Evolutionary conservation across 2,329 filamentous ascomycete genomes (phyloP).

Genomic region (Drechmeria coniospora): DNA sequence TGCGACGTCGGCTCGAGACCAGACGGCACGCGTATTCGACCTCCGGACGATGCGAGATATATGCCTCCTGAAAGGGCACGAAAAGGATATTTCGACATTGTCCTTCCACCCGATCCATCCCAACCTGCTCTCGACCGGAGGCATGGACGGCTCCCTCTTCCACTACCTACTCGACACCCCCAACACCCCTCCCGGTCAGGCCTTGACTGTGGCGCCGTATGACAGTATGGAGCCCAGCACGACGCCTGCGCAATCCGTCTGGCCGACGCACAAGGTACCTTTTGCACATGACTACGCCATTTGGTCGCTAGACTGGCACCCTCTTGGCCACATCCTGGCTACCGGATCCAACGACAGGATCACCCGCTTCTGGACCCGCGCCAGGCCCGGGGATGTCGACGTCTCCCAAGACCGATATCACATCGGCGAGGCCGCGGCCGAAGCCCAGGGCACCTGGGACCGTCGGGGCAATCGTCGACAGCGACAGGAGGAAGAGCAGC

Average conservation of each 20-base stretch:
- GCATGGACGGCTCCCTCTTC: slow-evolving; percentile 74
- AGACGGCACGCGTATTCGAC: slow-evolving; percentile 86
- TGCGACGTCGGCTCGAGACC: slow-evolving; percentile 84
- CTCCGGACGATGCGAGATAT: slow-evolving; percentile 98
- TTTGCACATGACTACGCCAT: slow-evolving; percentile 91
- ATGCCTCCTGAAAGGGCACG: slow-evolving; percentile 79
- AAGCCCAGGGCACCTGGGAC: slow-evolving; percentile 90
- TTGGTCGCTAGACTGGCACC: slow-evolving; percentile 97
- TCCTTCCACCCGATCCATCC: slow-evolving; percentile 90
- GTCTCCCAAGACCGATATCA: slow-evolving; percentile 86
- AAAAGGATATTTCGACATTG: slow-evolving; percentile 88
- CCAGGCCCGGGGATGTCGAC: slow-evolving; percentile 73
- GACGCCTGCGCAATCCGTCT: slow-evolving; percentile 76
- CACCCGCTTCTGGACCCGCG: slow-evolving; percentile 90
- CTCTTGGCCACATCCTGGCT: slow-evolving; percentile 83
- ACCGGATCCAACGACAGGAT: slow-evolving; percentile 94
- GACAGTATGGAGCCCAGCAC: slow-evolving; percentile 67
- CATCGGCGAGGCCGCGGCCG: slow-evolving; percentile 83
- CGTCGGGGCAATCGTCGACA: slow-evolving; percentile 62
- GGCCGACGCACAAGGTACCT: slow-evolving; percentile 72
- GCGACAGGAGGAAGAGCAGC: slow-evolving; percentile 82
- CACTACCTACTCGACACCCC: slow-evolving; percentile 96
- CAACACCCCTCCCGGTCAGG: slow-evolving; percentile 62
- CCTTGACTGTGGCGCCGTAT: slow-evolving; percentile 64
- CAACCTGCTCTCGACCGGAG: slow-evolving; percentile 77